phyloP scores from a whole-genome alignment of 805 yeast genomes.

The Kluyveromyces nonfermentans region DNA sequence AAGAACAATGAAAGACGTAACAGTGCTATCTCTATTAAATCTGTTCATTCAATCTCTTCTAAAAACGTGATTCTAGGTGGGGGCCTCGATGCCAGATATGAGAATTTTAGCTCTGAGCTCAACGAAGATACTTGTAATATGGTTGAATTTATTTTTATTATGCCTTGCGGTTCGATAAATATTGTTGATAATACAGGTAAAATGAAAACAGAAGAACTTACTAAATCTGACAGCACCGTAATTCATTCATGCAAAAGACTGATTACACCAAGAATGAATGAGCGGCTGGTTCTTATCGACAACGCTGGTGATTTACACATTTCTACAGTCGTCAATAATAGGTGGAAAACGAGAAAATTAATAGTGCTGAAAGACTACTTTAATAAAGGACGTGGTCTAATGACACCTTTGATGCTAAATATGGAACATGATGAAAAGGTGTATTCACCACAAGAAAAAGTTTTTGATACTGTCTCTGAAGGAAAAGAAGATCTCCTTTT shows the following conservation, averaged over 20 bases:
- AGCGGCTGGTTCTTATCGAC: conserved; percentile 51
- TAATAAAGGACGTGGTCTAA: conserved; percentile 33
- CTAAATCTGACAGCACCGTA: conserved; percentile 18
- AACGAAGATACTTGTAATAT: conserved; percentile 19
- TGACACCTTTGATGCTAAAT: conserved; percentile 32
- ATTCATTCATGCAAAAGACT: conserved; percentile 48
- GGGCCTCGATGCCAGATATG: conserved; percentile 14
- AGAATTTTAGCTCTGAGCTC: conserved; percentile 5
- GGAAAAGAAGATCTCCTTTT: conserved; percentile 35
- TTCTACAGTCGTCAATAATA: conserved; percentile 54
- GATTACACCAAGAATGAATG: conserved; percentile 65
- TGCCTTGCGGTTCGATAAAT: conserved; percentile 41
- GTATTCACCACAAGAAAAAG: neutral
- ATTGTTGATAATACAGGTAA: conserved; percentile 34
- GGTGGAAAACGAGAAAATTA: conserved; percentile 52
- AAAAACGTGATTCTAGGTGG: conserved; percentile 10
- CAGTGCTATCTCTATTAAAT: conserved; percentile 8
- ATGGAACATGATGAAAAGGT: neutral
- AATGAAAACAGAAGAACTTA: conserved; percentile 27
- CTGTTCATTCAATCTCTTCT: conserved; percentile 20
- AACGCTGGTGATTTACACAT: conserved; percentile 45
- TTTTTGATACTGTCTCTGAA: conserved; percentile 3
- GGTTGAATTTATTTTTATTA: conserved; percentile 41
- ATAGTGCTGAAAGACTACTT: conserved; percentile 38
- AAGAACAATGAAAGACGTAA: conserved; percentile 6